phyloP scores from a whole-genome alignment of 768 basidiomycete genomes.

The Tylopilus sp. region DNA sequence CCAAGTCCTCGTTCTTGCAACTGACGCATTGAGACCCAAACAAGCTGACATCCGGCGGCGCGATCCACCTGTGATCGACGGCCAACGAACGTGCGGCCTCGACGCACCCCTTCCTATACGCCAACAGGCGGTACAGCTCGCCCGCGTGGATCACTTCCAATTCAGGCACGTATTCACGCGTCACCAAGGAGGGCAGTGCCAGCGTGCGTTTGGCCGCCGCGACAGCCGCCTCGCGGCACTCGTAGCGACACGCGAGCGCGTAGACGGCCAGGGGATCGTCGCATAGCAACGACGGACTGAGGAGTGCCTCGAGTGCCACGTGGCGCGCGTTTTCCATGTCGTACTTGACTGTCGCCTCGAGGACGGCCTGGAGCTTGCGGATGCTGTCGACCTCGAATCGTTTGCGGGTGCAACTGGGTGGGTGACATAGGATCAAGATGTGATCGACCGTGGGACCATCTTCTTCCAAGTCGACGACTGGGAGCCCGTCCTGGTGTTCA shows the following conservation, averaged over 20 bases:
- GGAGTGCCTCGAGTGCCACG: conserved; percentile 3
- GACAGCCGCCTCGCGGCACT: neutral
- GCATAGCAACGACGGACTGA: neutral
- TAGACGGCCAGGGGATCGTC: conserved; percentile 7
- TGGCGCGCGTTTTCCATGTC: conserved; percentile 9
- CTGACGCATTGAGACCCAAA: conserved; percentile 3
- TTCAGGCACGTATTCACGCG: conserved; percentile 1
- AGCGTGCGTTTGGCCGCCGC: conserved; percentile 10
- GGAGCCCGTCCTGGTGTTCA: neutral
- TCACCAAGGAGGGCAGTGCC: conserved; percentile 1
- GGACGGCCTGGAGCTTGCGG: conserved; percentile 4
- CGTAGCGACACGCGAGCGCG: conserved; percentile 12
- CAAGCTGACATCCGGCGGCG: neutral
- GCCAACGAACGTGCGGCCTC: neutral
- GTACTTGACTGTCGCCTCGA: conserved; percentile 15
- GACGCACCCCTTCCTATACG: conserved; percentile 8
- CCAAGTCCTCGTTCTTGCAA: neutral
- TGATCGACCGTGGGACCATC: conserved; percentile 3
- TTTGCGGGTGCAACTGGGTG: neutral
- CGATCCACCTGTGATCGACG: conserved; percentile 12
- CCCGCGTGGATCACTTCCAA: conserved; percentile 11
- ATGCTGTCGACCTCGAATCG: neutral
- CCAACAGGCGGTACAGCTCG: conserved; percentile 2
- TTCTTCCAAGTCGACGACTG: conserved; percentile 11
- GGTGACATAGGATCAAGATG: conserved; percentile 11